Evolutionary conservation across 306 rosid species (phyloP), one percentile per base, ranked within the genome.

Genomic region (Vigna unguiculata): DNA sequence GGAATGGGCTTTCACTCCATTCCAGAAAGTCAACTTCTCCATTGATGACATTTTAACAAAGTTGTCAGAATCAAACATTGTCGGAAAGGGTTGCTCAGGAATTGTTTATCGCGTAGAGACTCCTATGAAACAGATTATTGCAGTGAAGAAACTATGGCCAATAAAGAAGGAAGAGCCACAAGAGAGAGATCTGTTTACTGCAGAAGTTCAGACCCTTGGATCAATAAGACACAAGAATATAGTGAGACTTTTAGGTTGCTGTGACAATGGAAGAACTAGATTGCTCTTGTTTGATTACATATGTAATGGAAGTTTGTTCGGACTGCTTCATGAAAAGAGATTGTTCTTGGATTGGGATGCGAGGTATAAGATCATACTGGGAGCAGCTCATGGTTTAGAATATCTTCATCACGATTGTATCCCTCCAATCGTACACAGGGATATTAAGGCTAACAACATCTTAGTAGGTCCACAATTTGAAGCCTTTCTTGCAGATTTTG

Each of bases 91-190:
- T 52, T 81, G 93, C 68, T 94, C 98, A 0, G 98, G 98, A 9
- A 24, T 94, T 62, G 98, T 94, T 82, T 94, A 88, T 80, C 90
- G 94, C 1, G 96, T 94, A 7, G 98, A 94, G 88, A 94, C 98
- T 71, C 96, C 97, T n/a, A 71, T 77, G 41, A 91, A 73, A 60
- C 97, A 91, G 85, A 80, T 76, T 11, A 80, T 94, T 73, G 98
- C 98, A 41, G 98, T 94, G 88, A 94, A 94, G 95, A 94, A 91
- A 85, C 87, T 94, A 46, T 94, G 97, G 97, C 91, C 94, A 24
- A 54, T 80, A 68, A 90, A 69, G 76, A 86, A 74, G 9, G 87
- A 86, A 0, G 98, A 91, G 78, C 54, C 68, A 71, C 89, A 88
- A 52, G 96, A 89, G 78, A 83, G 89, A 49, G 97, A 94, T 77